phyloP scores from a whole-genome alignment of 768 basidiomycete genomes.

The Xanthoconium purpureum region DNA sequence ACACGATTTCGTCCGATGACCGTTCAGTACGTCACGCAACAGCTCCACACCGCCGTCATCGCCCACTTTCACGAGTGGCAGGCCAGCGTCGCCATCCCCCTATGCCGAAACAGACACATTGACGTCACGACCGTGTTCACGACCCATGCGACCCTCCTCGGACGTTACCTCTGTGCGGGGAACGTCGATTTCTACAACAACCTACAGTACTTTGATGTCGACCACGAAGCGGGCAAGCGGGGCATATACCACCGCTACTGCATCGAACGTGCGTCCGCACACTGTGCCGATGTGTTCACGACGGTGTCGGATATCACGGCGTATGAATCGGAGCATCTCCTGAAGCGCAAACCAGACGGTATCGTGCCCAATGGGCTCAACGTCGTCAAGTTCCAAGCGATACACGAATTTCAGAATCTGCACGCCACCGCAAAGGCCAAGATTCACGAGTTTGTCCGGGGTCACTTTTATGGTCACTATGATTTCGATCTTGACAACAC shows the following conservation, averaged over 20 bases:
- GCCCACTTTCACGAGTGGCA: constrained; percentile 99
- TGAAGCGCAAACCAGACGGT: constrained; percentile 97
- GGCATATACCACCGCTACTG: constrained; percentile 99
- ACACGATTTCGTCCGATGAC: constrained; percentile 3
- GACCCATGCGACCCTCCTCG: constrained; percentile 96
- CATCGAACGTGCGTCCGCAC: constrained; percentile 91
- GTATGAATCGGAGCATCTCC: constrained; percentile 91
- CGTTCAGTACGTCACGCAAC: constrained; percentile 71
- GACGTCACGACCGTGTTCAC: constrained; percentile 99
- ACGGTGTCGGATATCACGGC: constrained; percentile 98
- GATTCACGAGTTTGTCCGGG: constrained; percentile 96
- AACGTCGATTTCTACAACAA: constrained; percentile 99
- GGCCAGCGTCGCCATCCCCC: constrained; percentile 90
- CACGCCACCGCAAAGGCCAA: constrained; percentile 94
- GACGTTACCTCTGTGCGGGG: constrained; percentile 97
- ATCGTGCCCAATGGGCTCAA: constrained; percentile 97
- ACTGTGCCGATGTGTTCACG: constrained; percentile 97
- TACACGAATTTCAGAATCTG: constrained; percentile 98
- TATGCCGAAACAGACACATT: constrained; percentile 94
- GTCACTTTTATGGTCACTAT: constrained; percentile 97
- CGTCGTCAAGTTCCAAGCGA: constrained; percentile 97
- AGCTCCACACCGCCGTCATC: constrained; percentile 82
- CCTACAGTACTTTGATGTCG: constrained; percentile 98
- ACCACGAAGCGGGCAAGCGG: constrained; percentile 98
- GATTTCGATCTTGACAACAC: constrained; percentile 95